These are phyloP conservation scores for Terfezia claveryi DNA, from an alignment of 495 filamentous ascomycete species.

Conservation along the genomic window DNA sequence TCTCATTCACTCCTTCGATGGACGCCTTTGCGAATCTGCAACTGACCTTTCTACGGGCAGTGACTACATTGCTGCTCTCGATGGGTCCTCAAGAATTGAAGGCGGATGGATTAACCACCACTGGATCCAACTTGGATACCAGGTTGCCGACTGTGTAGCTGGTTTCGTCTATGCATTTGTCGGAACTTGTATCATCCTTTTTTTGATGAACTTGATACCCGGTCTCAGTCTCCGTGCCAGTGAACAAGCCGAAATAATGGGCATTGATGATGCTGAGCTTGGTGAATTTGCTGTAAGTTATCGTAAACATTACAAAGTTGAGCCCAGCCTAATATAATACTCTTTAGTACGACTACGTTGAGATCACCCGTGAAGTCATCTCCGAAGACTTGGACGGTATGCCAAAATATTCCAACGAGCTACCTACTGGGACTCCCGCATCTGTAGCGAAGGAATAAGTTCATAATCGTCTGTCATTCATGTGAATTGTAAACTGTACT, in stretches of 20 bases:
- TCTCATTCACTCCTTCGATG: constrained; percentile 1
- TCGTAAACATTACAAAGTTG: background rate
- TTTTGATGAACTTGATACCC: constrained; percentile 70
- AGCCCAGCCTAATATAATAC: background rate
- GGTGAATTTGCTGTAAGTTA: constrained; percentile 59
- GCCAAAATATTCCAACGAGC: background rate
- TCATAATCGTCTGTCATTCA: too few species aligned
- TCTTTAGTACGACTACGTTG: constrained; percentile 68
- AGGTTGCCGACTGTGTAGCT: constrained; percentile 67
- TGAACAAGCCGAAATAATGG: constrained; percentile 73
- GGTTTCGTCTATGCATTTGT: constrained; percentile 74
- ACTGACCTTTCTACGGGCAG: constrained; percentile 20
- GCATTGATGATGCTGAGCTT: constrained; percentile 88
- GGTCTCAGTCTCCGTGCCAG: constrained; percentile 56
- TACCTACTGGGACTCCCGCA: background rate
- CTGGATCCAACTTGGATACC: constrained; percentile 74
- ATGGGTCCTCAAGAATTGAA: constrained; percentile 43
- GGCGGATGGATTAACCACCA: constrained; percentile 84
- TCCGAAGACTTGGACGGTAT: constrained; percentile 26
- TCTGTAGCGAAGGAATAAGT: background rate
- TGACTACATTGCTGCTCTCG: constrained; percentile 77
- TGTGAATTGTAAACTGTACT: background rate
- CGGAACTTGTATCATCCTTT: constrained; percentile 67
- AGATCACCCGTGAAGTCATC: constrained; percentile 67
- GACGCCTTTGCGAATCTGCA: background rate